Percentiles rank a stretch among this genome's conserved stretches.
These are phyloP conservation scores for Limonium bicolor DNA, from an alignment of 148 eudicot genomes.

Conservation along the genomic window DNA sequence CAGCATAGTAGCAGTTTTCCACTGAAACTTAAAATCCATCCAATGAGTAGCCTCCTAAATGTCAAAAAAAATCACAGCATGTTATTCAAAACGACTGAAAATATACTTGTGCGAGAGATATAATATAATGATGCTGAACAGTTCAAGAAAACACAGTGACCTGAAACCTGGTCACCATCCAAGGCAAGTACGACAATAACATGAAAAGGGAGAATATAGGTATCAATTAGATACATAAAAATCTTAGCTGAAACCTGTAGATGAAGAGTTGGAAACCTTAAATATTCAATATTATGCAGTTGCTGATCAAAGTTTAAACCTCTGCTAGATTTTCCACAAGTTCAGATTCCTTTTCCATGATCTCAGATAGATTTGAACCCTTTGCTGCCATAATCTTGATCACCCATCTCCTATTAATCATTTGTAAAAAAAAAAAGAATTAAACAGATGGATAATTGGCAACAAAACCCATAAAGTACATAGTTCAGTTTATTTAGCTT, in stretches of 20 bases:
- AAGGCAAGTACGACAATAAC: background rate
- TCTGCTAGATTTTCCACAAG: conserved; percentile 71
- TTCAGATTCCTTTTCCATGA: conserved; percentile 65
- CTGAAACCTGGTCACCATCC: no score
- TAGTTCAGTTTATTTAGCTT: background rate
- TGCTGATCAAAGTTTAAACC: conserved; percentile 46
- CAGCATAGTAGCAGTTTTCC: background rate
- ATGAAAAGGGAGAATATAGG: background rate
- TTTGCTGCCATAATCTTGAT: conserved; percentile 58
- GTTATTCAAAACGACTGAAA: background rate
- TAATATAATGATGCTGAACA: no score
- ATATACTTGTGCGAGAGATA: background rate
- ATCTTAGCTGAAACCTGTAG: no score
- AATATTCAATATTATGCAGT: conserved; percentile 15
- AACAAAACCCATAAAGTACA: background rate
- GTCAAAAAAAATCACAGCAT: no score
- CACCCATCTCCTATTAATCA: conserved; percentile 73
- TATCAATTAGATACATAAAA: background rate
- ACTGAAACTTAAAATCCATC: background rate
- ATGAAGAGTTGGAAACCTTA: conserved; percentile 27
- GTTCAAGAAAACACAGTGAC: no score
- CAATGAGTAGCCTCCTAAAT: no score
- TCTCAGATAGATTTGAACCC: conserved; percentile 41
- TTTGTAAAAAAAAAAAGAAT: conserved; percentile 4
- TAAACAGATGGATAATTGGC: no score